Base-by-base conservation (phyloP, 768 basidiomycete species). In the Cystobasidium ongulense region DNA sequence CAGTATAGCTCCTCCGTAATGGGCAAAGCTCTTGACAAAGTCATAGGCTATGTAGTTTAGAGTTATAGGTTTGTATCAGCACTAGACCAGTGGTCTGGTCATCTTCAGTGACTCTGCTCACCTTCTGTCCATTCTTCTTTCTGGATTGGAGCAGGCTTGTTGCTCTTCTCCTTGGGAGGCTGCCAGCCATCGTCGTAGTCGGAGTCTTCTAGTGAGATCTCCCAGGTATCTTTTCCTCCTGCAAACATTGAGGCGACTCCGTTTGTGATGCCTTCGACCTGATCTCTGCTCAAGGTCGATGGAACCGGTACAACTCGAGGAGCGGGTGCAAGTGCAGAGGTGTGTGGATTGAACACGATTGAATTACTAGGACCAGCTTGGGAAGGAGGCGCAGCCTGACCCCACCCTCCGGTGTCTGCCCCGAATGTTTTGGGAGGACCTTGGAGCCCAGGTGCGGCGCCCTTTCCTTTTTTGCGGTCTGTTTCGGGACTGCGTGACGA, bases 171-270 rank as follows among this genome's bases (percentile, higher is more conserved):
- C 21, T 31, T 23, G 1, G 54, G 7, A 7, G 68, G 68, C 13
- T 15, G 27, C 29, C n/a, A 71, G 27, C 53, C 68, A 29, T 71
- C 68, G 36, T 71, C 68, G 35, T 33, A 71, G 38, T 71, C 68
- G 7, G 68, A 59, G 27, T 71, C 68, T 10, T 57, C 33, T n/a
- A 57, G 35, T 11, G 68, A 71, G 11, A 54, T 35, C 54, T 71
- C 68, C 68, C 68, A 71, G 27, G 68, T 71, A 36, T 71, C 68
- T 38, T 8, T 50, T 5, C 63, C 63, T 7, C 43, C 43, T 7
- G 7, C 23, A 10, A 31, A 29, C 23, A 64, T 27, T 5, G 33
- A 25, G 39, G 63, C 43, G 13, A 46, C 13, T 7, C 63, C 38
- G 5, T 38, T 41, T 8, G 63, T 59, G 57, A 59, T 35, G 25